Evolutionary conservation across 148 eudicot species (phyloP), one percentile per base, ranked within the genome.

Genomic region (Cornus florida): DNA sequence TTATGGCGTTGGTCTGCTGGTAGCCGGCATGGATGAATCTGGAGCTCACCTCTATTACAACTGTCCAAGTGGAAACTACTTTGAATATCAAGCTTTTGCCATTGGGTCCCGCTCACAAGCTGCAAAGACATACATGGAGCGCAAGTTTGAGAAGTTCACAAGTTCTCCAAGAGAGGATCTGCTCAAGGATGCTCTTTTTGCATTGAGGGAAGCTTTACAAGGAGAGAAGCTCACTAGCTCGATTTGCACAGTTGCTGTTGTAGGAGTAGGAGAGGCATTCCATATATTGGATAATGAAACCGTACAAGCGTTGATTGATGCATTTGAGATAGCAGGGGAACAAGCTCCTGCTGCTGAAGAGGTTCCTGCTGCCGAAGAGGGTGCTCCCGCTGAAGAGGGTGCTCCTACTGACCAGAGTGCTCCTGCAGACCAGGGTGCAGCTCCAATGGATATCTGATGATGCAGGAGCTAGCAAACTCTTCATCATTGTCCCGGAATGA

Each of bases 101-200:
- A 96, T 96, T 35, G 99, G 99, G 16, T 92, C 99, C 31, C 92
- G 99, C 75, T 96, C 99, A 78, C 98, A 96, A 84, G 99, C 99
- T 78, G 99, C 99, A 57, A 96, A 96, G 80, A 96, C 99, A 28
- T 96, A 96, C 87, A 78, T 96, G 84, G 99, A 93, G 69, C 94
- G 97, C 59, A 93, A 85, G 80, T 93, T 89, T 65, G 98, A 91
- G 83, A 91, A 83, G 39, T 93, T 96, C 80, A 81, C 79, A 43
- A 78, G 73, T 67, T 90, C 99, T 23, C 85, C 99, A 23, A 85
- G 91, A 32, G 98, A 93, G 3, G 92, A 92, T 76, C 86, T 96
- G 78, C 85, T 96, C 56, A 96, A 91, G 84, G 95, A 93, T 79
- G 99, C 99, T 17, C 95, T 96, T 33, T 92, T 96, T 84, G 98